Conservation (phyloP, 1,284 basidiomycete species). For the Marasmius sp. region DNA sequence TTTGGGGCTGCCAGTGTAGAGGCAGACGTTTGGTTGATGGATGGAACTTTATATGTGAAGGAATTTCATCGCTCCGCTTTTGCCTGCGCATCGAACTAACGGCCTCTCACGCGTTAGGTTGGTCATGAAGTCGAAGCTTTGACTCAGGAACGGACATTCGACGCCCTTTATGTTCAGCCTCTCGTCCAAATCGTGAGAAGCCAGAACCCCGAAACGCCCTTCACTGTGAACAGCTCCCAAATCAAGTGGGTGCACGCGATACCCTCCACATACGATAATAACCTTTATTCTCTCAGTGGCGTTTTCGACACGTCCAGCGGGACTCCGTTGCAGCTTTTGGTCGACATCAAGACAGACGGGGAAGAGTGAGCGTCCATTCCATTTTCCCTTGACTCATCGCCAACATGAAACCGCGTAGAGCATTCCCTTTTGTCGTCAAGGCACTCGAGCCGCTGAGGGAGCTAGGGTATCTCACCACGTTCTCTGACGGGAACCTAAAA, state of each 20-base stretch:
- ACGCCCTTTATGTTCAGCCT: constrained; percentile 50
- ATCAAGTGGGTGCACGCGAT: constrained; percentile 36
- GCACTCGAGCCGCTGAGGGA: constrained; percentile 48
- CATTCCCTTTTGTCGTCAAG: constrained; percentile 43
- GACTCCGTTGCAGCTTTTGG: constrained; percentile 44
- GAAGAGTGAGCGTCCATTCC: constrained; percentile 31
- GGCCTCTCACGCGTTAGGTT: constrained; percentile 29
- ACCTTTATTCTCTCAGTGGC: constrained; percentile 27
- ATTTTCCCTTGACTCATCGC: background rate
- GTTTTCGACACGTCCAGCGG: constrained; percentile 47
- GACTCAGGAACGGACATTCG: constrained; percentile 31
- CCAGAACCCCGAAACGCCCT: constrained; percentile 43
- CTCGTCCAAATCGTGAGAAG: constrained; percentile 39
- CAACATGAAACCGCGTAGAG: constrained; percentile 27
- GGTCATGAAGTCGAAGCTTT: constrained; percentile 44
- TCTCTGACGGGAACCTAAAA: constrained; percentile 38
- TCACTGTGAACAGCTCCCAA: constrained; percentile 38
- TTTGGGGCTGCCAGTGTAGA: constrained; percentile 54
- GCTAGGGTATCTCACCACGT: constrained; percentile 48
- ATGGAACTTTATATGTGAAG: constrained; percentile 44
- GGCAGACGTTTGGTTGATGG: constrained; percentile 51
- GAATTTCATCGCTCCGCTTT: background rate
- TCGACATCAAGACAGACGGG: constrained; percentile 56
- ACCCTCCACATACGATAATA: background rate
- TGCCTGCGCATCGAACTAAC: background rate